These are phyloP conservation scores for Agapanthus africanus DNA, from an alignment of 106 monocot species.

Conservation along the genomic window DNA sequence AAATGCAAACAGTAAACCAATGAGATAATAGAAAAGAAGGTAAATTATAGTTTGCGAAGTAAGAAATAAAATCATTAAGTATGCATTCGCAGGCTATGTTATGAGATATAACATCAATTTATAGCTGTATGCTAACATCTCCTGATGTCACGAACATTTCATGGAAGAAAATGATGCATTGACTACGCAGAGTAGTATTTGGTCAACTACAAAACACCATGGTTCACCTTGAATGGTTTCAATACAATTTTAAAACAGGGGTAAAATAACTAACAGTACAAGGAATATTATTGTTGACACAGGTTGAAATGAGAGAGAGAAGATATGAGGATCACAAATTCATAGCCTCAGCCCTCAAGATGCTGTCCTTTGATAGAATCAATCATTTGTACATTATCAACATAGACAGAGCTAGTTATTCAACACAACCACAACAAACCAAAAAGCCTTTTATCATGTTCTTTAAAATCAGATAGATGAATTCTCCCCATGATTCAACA, in stretches of 20 bases:
- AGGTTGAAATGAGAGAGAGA: not conserved
- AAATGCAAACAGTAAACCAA: not conserved
- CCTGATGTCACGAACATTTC: no score
- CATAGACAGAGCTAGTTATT: not conserved
- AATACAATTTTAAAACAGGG: not conserved
- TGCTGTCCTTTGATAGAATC: not conserved
- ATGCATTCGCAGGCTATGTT: no score
- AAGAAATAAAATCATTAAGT: not conserved
- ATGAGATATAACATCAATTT: no score
- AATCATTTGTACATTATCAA: not conserved
- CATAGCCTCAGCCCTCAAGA: not conserved
- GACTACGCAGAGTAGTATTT: no score
- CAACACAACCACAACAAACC: not conserved
- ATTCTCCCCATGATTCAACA: not conserved
- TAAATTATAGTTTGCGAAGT: not conserved
- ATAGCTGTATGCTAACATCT: no score
- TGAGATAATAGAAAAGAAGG: not conserved
- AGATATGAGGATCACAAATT: not conserved
- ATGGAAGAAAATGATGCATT: no score
- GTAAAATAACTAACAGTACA: not conserved
- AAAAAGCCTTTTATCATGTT: not conserved
- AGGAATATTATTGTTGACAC: not conserved
- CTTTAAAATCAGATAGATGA: not conserved
- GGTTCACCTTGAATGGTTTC: conserved; percentile 1
- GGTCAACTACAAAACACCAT: not conserved